Evolutionary conservation across 2,329 filamentous ascomycete genomes (phyloP), one percentile per base, ranked within the genome.

Genomic region (Gnomoniopsis smithogilvyi): DNA sequence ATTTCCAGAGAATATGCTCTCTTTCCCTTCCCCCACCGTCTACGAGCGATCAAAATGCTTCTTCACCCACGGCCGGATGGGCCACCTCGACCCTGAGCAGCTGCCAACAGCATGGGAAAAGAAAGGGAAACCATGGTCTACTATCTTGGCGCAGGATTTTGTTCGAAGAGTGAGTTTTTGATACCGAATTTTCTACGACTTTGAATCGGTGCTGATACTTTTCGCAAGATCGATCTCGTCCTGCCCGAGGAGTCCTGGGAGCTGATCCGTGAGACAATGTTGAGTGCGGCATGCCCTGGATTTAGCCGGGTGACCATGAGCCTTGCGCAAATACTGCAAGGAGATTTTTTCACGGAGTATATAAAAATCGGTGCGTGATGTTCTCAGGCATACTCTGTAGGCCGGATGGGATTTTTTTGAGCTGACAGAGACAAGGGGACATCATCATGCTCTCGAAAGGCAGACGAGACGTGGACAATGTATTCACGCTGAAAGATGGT

Each of bases 371-470:
- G 54, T 56, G 26, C 33, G 54, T 51, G 4, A 15, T 11, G 11
- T 26, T 26, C 17, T 22, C 1, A 12, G 90, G 90, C 90, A 75
- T 22, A 70, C 34, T 50, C 14, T 60, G 30, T n/a, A n/a, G n/a
- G n/a, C n/a, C n/a, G n/a, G n/a, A n/a, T n/a, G n/a, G n/a, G n/a
- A n/a, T n/a, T n/a, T n/a, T n/a, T n/a, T n/a, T 3, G 54, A 62
- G 21, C 58, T 36, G 22, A 24, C 21, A 12, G 38, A 30, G 7
- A 33, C 38, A 15, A 92, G 91, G 91, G 6, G 87, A 92, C 68
- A 77, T 96, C 51, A 73, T 91, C 65, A 91, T 98, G 89, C 80
- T 96, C 2, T 96, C 93, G 0, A 84, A 93, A 71, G 92, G 92
- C 14, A 82, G 82, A 34, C 77, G 82, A 8, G 87, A 85, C 2